Base-by-base conservation (phyloP, 768 basidiomycete genomes). In the Lactarius pseudohatsudake region DNA sequence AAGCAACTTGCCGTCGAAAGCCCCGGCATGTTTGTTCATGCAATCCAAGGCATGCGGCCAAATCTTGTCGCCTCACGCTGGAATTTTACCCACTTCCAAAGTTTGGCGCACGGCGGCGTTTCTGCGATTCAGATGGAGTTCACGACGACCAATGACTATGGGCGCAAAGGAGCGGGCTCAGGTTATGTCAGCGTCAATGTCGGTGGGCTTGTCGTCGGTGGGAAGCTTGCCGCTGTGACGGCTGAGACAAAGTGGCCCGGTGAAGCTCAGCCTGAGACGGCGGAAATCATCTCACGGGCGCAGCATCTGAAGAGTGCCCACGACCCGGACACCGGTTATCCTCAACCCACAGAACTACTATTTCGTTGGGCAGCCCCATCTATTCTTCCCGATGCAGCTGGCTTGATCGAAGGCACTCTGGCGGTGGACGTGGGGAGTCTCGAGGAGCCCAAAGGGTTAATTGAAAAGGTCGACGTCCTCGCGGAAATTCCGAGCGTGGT, bases 41-140 rank as follows among this genome's bases (percentile, higher is more conserved):
- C 96, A 55, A 97, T 98, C 75, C 96, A 98, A 75, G 97, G 96
- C 76, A 96, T 99, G 94, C 86, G 94, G 9, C 95, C 96, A 58
- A 92, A 99, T 77, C 84, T 94, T 64, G 86, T 97, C 72, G 97
- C 97, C 16, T 81, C 92, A 22, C 79, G 90, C 10, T 99, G 97
- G 97, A 98, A 98, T 80, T 99, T 98, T 79, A 89, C 81, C 34
- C 83, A 91, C 79, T 99, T 99, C 82, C 89, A 94, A 76, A 90
- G 91, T 73, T 76, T 80, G 20, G 80, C 85, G 30, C 83, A 86
- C 58, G 87, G 85, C 20, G 90, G 90, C 9, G 89, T 93, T 9
- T 87, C 93, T 61, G 93, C 94, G 11, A 81, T 97, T 43, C 90
- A 92, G 80, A 98, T 98, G 96, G 97, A 98, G 75, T 94, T 97